Evolutionary conservation across 208 protist genomes (phyloP), one percentile per base, ranked within the genome.

Genomic region (Blechomonas ayalai): DNA sequence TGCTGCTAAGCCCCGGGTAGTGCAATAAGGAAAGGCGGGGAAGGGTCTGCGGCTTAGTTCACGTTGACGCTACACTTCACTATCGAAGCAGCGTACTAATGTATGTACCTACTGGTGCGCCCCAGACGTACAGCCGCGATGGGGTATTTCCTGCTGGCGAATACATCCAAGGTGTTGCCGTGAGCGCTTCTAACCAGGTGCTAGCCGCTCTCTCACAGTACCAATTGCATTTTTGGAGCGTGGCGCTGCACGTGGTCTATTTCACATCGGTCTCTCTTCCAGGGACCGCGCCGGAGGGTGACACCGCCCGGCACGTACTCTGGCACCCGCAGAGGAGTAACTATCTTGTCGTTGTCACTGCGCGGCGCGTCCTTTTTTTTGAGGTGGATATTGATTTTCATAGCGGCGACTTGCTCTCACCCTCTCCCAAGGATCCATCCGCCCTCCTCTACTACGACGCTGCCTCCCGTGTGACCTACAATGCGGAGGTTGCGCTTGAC

Each of bases 211-310:
- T 83, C 15, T 82, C 73, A 6, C 57, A 77, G 34, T 35, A 61
- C 28, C 69, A 70, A 43, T 39, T 86, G 22, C 67, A 87, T 20
- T 71, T 91, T 36, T 91, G 67, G 63, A 66, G 58, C 15, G 59
- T 42, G 8, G 42, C 47, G 2, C 46, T 47, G 5, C 58, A 70
- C 33, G 31, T 67, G 0, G 52, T 65, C 18, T 65, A 80, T 52
- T 34, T 86, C 13, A 60, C 56, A 18, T 74, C 68, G 2, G 20
- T 83, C 10, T 18, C 45, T 12, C 43, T 90, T 10, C 44, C 59
- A 12, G 50, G 52, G 22, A 62, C 54, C 4, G 72, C 56, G 1
- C 52, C 58, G 13, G 62, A 77, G 23, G 71, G 80, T 26, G 67
- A 86, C 36, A 58, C 62, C 5, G 70, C 54, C 16, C 47, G 70